Conservation (phyloP, 805 yeast species). For the Metschnikowia bowlesiae region DNA sequence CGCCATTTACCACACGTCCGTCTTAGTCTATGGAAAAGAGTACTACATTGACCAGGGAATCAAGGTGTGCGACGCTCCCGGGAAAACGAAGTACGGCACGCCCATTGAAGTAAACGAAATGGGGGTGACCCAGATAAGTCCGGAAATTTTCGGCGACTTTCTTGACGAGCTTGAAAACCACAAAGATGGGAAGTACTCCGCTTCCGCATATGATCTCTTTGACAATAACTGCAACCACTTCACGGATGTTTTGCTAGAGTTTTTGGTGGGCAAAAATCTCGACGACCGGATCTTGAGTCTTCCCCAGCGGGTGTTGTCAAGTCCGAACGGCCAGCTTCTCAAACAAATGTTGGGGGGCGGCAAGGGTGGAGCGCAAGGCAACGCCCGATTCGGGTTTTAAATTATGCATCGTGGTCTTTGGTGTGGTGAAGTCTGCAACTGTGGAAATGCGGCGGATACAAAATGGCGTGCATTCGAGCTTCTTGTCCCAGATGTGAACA, state of each 20-base stretch:
- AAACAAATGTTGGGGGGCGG: constrained; percentile 29
- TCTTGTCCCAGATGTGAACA: neutral
- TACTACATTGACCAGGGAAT: constrained; percentile 60
- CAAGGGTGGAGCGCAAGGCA: constrained; percentile 11
- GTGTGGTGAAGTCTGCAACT: neutral
- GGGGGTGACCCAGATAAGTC: constrained; percentile 50
- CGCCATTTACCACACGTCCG: constrained; percentile 65
- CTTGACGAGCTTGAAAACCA: constrained; percentile 43
- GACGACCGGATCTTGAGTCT: constrained; percentile 50
- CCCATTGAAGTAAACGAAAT: constrained; percentile 51
- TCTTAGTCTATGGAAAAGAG: constrained; percentile 51
- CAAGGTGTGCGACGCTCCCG: constrained; percentile 37
- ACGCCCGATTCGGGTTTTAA: constrained; percentile 14
- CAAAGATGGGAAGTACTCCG: constrained; percentile 39
- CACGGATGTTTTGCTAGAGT: constrained; percentile 52
- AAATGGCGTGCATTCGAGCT: neutral
- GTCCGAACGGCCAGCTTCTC: constrained; percentile 34
- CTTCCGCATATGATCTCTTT: constrained; percentile 51
- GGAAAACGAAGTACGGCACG: constrained; percentile 53
- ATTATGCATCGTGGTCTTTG: neutral
- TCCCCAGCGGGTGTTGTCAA: constrained; percentile 47
- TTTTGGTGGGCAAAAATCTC: constrained; percentile 51
- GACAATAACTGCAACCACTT: constrained; percentile 68
- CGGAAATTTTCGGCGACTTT: constrained; percentile 51
- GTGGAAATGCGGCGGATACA: neutral